Percentiles rank a stretch among this genome's conserved stretches.
phyloP scores from a whole-genome alignment of 768 basidiomycete genomes.

The Kwoniella bestiolae region DNA sequence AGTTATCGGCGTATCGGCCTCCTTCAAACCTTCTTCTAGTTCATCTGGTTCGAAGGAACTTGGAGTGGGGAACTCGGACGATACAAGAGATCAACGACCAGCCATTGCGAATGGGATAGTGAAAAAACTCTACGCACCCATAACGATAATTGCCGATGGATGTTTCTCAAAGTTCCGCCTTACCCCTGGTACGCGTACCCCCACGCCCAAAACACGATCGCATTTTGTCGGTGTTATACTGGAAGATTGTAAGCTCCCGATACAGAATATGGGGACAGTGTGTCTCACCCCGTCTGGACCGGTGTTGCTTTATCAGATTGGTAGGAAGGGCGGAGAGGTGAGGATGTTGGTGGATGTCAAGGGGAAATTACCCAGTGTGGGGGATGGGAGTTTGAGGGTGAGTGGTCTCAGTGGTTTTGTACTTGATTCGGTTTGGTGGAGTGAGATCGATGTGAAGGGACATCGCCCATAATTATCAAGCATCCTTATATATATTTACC shows the following conservation, averaged over 20 bases:
- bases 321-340: constrained; percentile 71
- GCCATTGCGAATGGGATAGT: constrained; percentile 22
- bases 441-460: too few relatives aligned
- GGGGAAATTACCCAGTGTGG: constrained; percentile 70
- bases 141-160: constrained; percentile 90
- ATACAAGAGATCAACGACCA: constrained; percentile 11
- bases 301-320: constrained; percentile 91
- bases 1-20: constrained; percentile 53
- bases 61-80: constrained; percentile 12
- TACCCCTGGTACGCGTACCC: constrained; percentile 25
- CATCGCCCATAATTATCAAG: too few relatives aligned
- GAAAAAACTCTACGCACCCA: constrained; percentile 69
- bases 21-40: constrained; percentile 34
- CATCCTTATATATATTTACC: constrained; percentile 5
- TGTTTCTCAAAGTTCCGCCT: constrained; percentile 89
- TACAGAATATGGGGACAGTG: constrained; percentile 68
- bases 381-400: constrained; percentile 70
- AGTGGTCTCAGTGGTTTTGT: too few relatives aligned
- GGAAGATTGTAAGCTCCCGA: constrained; percentile 66
- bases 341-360: constrained; percentile 92
- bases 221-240: constrained; percentile 86
- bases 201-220: constrained; percentile 62
- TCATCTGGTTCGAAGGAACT: constrained; percentile 23
- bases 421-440: too few relatives aligned
- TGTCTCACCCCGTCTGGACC: constrained; percentile 82